Evolutionary conservation across 768 basidiomycete genomes (phyloP).

Genomic region (Cyclocybe cylindracea): DNA sequence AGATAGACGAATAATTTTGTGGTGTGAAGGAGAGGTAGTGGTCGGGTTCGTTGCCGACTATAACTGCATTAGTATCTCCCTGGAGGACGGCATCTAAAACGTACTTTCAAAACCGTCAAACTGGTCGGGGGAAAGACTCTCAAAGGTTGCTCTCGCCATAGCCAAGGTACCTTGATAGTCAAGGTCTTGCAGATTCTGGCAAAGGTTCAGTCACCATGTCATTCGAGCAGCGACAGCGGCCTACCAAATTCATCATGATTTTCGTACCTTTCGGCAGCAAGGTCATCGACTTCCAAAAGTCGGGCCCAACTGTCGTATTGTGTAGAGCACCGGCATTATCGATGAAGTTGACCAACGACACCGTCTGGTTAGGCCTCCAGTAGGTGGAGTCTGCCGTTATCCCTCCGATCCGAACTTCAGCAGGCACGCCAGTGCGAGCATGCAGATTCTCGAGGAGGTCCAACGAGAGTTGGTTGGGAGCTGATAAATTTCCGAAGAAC

Average conservation of each 20-base stretch:
- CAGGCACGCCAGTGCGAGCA: slow-evolving; percentile 42
- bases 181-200: slow-evolving; percentile 45
- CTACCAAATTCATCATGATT: slow-evolving; percentile 46
- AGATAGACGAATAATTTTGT: slow-evolving; percentile 42
- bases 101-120: slow-evolving; percentile 47
- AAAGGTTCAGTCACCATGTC: not conserved
- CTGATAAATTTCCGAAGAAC: slow-evolving; percentile 45
- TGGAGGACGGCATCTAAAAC: slow-evolving; percentile 6
- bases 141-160: slow-evolving; percentile 43
- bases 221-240: slow-evolving; percentile 4
- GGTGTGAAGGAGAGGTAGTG: slow-evolving; percentile 47
- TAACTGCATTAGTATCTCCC: not conserved
- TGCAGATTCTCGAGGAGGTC: slow-evolving; percentile 47
- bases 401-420: slow-evolving; percentile 52
- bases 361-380: slow-evolving; percentile 42
- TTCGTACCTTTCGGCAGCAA: slow-evolving; percentile 48
- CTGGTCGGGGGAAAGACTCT: slow-evolving; percentile 36
- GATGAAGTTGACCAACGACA: slow-evolving; percentile 44
- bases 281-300: slow-evolving; percentile 48
- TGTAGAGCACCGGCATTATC: slow-evolving; percentile 41
- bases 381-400: slow-evolving; percentile 57
- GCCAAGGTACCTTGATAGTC: slow-evolving; percentile 41
- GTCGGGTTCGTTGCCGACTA: slow-evolving; percentile 59
- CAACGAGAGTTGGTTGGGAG: slow-evolving; percentile 43
- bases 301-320: slow-evolving; percentile 53